Evolutionary conservation across 371 early-diverging fungal genomes (phyloP), one percentile per base, ranked within the genome.

Genomic region (Gilbertella persicaria): DNA sequence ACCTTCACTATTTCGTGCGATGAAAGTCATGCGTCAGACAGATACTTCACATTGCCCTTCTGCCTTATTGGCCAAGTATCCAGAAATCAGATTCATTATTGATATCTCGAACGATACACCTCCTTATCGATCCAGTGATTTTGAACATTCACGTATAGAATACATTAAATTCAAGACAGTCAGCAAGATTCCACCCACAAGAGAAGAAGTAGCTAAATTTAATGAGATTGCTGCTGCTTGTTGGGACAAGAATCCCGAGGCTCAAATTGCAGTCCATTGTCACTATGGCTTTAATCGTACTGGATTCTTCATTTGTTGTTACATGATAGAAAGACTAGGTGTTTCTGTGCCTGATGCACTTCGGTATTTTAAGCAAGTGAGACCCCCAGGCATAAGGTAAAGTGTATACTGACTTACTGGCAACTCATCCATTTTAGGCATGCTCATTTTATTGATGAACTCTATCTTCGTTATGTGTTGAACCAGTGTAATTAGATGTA

Each of bases 251-350:
- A 69, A 71, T n/a, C 86, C 87, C 2, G 77, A 78, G 35, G 71
- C 72, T 12, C 86, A 89, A 28, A 79, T 89, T 42, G 88, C 82
- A 7, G 84, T 88, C 0, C 89, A 89, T 55, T 89, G 89, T 60
- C 89, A 89, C 58, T 89, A 89, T 62, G 89, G 89, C 14, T 85
- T 82, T 48, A 84, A 84, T 60, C 73, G 88, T 16, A 89, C 88
- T 1, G 89, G 89, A 5, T 87, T 87, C 54, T 75, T 89, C 61
- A 71, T 89, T 17, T 84, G 84, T 49, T 84, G 78, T 14, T 88
- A 86, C 49, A 67, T 88, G 69, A 88, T 87, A 45, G 79, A 88
- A 39, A 67, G 65, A 43, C 58, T 78, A 39, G 69, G 75, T 28
- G 73, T 79, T 13, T 63, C 83, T 5, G 87, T 87, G 3, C 67